Evolutionary conservation across 768 basidiomycete species (phyloP), one percentile per base, ranked within the genome.

Genomic region (Lanmaoa pseudosensibilis): DNA sequence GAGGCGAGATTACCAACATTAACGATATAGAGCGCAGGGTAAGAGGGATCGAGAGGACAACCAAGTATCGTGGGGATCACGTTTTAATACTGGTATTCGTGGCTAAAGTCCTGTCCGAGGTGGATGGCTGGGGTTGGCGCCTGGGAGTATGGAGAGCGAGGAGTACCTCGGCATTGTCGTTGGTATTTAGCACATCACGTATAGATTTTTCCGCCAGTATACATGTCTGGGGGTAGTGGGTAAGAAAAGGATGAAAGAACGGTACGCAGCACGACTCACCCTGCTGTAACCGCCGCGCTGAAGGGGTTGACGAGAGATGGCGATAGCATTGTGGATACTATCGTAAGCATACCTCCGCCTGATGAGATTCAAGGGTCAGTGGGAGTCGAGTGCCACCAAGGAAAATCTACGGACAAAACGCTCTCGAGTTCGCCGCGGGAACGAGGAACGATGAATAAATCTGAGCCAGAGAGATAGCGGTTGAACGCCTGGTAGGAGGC

Each of bases 401-500:
- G 41, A 44, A 37, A 33, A 33, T 8, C 1, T 19, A 77, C 86
- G 67, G 58, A 89, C 88, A 93, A 68, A 40, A 90, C 80, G 63
- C 80, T 84, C 71, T 89, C 85, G 39, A 93, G 81, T 63, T 91
- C 87, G 49, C 66, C 69, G 58, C 81, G 78, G 16, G 82, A 83
- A 34, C 83, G 78, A 18, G 91, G 91, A 10, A 85, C 65, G 50
- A 92, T 79, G 65, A 87, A 85, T 4, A 93, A 74, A 74, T 91
- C 88, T 48, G 81, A 78, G 32, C 87, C 89, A 40, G 77, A 75
- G 46, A 91, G 80, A 62, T 84, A 92, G 52, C 90, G 86, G 62
- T 82, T 82, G 64, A 92, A 83, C 3, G 90, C 87, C 60, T 86
- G 80, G 72, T 92, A 92, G 5, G 90, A 85, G n/a, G 90, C 88